Conservation (phyloP, 768 basidiomycete species). For the Auricularia auricula-judae region DNA sequence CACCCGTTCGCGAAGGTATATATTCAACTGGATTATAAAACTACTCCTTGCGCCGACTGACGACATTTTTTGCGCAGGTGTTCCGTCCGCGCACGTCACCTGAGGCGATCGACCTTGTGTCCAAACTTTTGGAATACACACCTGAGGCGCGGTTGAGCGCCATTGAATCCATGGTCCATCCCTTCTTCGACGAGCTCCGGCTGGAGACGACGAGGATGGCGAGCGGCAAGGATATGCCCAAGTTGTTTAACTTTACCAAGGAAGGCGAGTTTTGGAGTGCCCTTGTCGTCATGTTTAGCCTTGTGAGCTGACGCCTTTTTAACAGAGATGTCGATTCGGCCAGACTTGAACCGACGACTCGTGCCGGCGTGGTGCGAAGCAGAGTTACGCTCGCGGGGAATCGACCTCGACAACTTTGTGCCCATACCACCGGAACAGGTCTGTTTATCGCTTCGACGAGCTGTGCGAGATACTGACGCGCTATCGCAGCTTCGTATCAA, state of each 20-base stretch:
- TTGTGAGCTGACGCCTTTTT: background rate
- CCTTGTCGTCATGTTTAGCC: background rate
- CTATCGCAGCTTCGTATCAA: background rate
- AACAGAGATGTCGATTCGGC: constrained; percentile 89
- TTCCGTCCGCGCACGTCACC: constrained; percentile 95
- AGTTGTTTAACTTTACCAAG: constrained; percentile 88
- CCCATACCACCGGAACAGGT: constrained; percentile 97
- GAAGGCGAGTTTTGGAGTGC: constrained; percentile 55
- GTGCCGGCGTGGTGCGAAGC: constrained; percentile 86
- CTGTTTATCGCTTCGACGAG: constrained; percentile 16
- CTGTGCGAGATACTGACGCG: background rate
- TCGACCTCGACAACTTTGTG: constrained; percentile 83
- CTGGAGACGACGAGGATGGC: constrained; percentile 89
- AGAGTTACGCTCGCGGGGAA: constrained; percentile 76
- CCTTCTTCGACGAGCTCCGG: constrained; percentile 95
- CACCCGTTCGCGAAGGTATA: constrained; percentile 93
- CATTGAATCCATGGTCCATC: constrained; percentile 84
- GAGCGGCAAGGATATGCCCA: constrained; percentile 92
- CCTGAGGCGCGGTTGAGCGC: constrained; percentile 85
- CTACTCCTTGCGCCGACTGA: constrained; percentile 5
- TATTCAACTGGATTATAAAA: constrained; percentile 5
- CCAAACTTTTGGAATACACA: constrained; percentile 95
- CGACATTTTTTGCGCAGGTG: constrained; percentile 40
- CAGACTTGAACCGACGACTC: constrained; percentile 84
- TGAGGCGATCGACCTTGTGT: constrained; percentile 93